These are phyloP conservation scores for Aspergillus costaricaensis DNA, from an alignment of 2,329 filamentous ascomycete genomes.

Conservation along the genomic window DNA sequence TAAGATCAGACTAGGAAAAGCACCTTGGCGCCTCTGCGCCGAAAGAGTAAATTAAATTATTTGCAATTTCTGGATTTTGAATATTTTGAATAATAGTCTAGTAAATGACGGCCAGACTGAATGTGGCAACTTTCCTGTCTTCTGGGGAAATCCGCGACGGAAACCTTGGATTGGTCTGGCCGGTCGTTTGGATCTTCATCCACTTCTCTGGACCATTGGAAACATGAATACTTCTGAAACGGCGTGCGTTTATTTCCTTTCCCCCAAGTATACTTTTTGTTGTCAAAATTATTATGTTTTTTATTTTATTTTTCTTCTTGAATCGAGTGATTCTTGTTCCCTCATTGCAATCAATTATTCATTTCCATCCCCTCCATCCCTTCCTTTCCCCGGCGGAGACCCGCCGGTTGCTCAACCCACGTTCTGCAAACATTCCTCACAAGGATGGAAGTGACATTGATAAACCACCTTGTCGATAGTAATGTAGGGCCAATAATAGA, in stretches of 20 bases:
- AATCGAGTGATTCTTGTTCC: not conserved
- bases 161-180: constrained; percentile 13
- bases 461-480: not conserved
- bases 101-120: constrained; percentile 12
- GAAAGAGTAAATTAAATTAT: not conserved
- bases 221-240: not conserved
- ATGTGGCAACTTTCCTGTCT: constrained; percentile 19
- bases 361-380: not conserved
- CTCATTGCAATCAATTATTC: not conserved
- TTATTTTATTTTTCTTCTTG: not conserved
- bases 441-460: not conserved
- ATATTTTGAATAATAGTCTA: not conserved
- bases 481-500: too few species aligned
- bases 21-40: not conserved
- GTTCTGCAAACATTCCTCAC: not conserved
- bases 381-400: not conserved
- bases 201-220: not conserved
- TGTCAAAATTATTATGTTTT: not conserved
- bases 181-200: constrained; percentile 7
- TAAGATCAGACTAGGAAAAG: not conserved
- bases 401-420: not conserved
- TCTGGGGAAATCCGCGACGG: not conserved
- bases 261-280: not conserved
- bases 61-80: not conserved
- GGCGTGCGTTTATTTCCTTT: not conserved